phyloP scores from a whole-genome alignment of 2,329 filamentous ascomycete genomes.

The Alternaria longipes region DNA sequence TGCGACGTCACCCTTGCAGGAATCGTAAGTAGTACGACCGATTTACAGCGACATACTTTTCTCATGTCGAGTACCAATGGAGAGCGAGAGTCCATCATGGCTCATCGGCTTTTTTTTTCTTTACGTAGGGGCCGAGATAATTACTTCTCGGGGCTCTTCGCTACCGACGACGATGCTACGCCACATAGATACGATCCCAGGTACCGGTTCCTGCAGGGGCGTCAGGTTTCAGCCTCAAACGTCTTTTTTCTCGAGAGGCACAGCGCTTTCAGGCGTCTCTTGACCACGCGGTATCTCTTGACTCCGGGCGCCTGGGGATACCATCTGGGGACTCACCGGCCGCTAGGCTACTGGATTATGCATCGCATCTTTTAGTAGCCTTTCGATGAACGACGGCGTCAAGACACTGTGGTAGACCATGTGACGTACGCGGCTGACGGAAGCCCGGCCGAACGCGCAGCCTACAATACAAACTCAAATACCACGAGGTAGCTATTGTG shows the following conservation, averaged over 20 bases:
- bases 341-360: not conserved
- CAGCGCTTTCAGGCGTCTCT: not conserved
- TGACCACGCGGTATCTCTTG: not conserved
- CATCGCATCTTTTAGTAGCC: not conserved
- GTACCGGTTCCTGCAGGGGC: not conserved
- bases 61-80: not conserved
- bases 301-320: constrained; percentile 6
- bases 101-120: not conserved
- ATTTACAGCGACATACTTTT: not conserved
- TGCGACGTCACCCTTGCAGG: not conserved
- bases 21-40: not conserved
- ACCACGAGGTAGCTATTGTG: not conserved
- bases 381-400: not conserved
- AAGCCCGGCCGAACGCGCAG: not conserved
- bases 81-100: not conserved
- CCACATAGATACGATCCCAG: not conserved
- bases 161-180: not conserved
- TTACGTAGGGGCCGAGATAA: not conserved
- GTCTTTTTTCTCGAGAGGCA: constrained; percentile 4
- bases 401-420: not conserved
- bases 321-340: not conserved
- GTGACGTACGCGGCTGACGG: constrained; percentile 3
- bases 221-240: constrained; percentile 21
- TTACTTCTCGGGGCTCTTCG: not conserved
- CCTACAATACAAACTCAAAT: not conserved